A percentile compares a stretch with the other conserved stretches of the same genome.
phyloP scores from a whole-genome alignment of 805 yeast species.

The Torulaspora gathmanii region DNA sequence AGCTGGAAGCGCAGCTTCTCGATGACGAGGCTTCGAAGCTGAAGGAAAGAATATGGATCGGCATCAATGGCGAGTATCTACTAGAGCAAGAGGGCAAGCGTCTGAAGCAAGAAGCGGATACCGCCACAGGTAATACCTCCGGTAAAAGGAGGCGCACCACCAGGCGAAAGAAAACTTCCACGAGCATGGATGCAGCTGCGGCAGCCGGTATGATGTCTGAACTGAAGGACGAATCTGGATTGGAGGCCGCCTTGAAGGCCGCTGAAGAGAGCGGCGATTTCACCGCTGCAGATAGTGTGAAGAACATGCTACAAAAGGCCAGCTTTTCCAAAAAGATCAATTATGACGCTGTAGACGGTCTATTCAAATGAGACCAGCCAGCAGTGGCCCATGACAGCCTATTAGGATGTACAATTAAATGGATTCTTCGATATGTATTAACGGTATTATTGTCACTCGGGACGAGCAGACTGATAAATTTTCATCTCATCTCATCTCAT shows the following conservation, averaged over 20 bases:
- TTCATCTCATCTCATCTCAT: slow-evolving; percentile 30
- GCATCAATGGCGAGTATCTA: slow-evolving; percentile 79
- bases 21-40: slow-evolving; percentile 62
- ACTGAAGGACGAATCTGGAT: slow-evolving; percentile 29
- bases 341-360: slow-evolving; percentile 68
- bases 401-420: not conserved
- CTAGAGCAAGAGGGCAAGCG: slow-evolving; percentile 81
- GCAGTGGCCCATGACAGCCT: not conserved
- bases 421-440: not conserved
- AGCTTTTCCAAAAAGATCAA: slow-evolving; percentile 85
- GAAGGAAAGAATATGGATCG: slow-evolving; percentile 86
- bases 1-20: slow-evolving; percentile 56
- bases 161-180: slow-evolving; percentile 28
- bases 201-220: slow-evolving; percentile 22
- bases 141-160: slow-evolving; percentile 44
- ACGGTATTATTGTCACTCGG: not conserved
- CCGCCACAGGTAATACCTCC: slow-evolving; percentile 68
- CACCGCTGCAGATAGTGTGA: slow-evolving; percentile 77
- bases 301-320: slow-evolving; percentile 67
- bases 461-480: slow-evolving; percentile 9
- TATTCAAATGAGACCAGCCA: slow-evolving; percentile 30
- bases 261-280: slow-evolving; percentile 34
- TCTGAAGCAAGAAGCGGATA: slow-evolving; percentile 81
- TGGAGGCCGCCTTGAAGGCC: slow-evolving; percentile 41
- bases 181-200: slow-evolving; percentile 20